phyloP scores from a whole-genome alignment of 306 rosid species.

The Acacia acuminata region DNA sequence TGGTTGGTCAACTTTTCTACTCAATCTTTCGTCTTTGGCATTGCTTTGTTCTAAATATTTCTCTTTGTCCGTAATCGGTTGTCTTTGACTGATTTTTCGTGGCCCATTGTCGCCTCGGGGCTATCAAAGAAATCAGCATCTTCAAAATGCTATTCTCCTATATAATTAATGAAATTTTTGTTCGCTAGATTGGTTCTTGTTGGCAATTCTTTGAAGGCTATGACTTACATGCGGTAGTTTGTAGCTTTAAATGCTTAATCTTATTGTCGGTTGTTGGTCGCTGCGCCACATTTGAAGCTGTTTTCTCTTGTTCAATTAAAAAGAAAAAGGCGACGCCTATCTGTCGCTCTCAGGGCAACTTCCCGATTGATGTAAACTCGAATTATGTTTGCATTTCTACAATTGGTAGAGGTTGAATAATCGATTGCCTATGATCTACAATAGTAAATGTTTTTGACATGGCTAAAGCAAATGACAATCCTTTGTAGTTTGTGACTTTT shows the following conservation, averaged over 20 bases:
- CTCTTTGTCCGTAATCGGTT: neutral
- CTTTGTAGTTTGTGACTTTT: slow-evolving; percentile 12
- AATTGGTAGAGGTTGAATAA: slow-evolving; percentile 29
- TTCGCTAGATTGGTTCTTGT: neutral
- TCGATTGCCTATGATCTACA: neutral
- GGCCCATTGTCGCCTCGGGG: slow-evolving; percentile 22
- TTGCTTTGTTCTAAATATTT: neutral
- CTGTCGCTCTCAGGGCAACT: neutral
- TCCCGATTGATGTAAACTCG: neutral
- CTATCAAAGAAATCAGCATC: slow-evolving; percentile 26
- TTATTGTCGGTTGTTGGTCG: neutral
- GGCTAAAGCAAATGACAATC: neutral
- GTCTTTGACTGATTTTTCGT: slow-evolving; percentile 5
- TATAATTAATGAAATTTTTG: neutral
- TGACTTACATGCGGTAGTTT: neutral
- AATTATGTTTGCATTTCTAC: slow-evolving; percentile 23
- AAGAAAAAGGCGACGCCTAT: neutral
- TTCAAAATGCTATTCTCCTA: neutral
- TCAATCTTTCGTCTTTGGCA: slow-evolving; percentile 35
- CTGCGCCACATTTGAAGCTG: neutral
- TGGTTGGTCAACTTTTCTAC: neutral
- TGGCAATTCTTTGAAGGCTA: slow-evolving; percentile 3
- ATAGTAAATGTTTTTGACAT: neutral
- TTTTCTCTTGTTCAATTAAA: neutral
- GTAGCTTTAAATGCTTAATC: neutral